Base-by-base conservation (phyloP, 1,284 basidiomycete species). In the Moesziomyces globuligerus region DNA sequence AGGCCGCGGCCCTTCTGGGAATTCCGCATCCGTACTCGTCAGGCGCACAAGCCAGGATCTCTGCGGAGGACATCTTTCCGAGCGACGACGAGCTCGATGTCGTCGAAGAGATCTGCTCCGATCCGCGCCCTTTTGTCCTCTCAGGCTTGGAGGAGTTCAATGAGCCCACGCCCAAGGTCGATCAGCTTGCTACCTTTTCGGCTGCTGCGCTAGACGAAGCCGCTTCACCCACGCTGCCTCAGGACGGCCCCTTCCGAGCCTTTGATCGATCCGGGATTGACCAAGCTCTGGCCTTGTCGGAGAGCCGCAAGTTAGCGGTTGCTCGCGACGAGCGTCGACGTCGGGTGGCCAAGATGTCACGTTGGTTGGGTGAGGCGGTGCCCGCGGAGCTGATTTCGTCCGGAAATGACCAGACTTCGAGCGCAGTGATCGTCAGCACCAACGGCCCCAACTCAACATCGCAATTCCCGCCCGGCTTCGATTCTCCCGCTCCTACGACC, bases 311-410 rank as follows among this genome's bases (percentile, higher is more conserved):
- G 42, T 23, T 61, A 5, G 58, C 61, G 8, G 55, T 49, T 26
- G 49, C 52, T 13, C 54, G 74, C 36, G 74, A 74, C 8, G 75
- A 74, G 38, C 67, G 74, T 11, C 54, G 74, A 18, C 56, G 64
- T 29, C 59, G 60, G 21, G 55, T 78, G 13, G 72, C 68, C 32
- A 78, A 78, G 48, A 71, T 78, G 59, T 66, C 66, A 32, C 64
- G 68, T 11, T 78, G 73, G 75, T 72, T 78, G 15, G 75, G 75
- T 24, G 74, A 72, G 50, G 61, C 62, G 13, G 61, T 72, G 9
- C 69, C 61, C 5, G 70, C 60, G 10, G 71, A 67, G 47, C 59
- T 72, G 34, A 61, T 72, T 25, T n/a, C 45, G 24, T 40, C 62
- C 10, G 50, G 28, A 9, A 24, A 39, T 11, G 20, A 25, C 28